Evolutionary conservation across 768 basidiomycete species (phyloP), one percentile per base, ranked within the genome.

Genomic region (Pholiota microspora): DNA sequence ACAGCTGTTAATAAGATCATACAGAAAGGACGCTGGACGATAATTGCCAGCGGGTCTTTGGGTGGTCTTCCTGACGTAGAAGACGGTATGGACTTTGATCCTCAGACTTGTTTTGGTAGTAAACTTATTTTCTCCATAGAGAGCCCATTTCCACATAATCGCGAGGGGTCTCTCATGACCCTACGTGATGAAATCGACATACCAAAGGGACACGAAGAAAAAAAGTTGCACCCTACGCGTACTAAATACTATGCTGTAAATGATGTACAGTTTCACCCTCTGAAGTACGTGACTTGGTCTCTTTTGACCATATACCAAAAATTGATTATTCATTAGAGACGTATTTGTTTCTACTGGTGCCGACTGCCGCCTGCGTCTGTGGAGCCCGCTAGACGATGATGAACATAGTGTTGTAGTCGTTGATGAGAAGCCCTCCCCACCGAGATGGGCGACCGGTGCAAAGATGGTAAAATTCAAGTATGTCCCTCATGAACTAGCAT

Each of bases 181-280:
- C 75, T 74, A 63, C 67, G 67, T 24, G 62, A 65, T 15, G 62
- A 64, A 28, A 53, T 58, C 21, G 36, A 56, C 5, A 54, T 65
- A 13, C 60, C 55, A 21, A 40, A 36, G 24, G 56, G 65, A 16
- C 56, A 59, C 32, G 59, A 60, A 28, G 15, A 31, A 2, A 47
- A 44, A 32, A 52, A 42, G 31, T 45, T 48, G 23, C 31, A 62
- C 34, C 55, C 55, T 47, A 56, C 53, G 31, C 53, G 55, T 7
- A 67, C 50, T 15, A 83, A 81, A 57, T 72, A 84, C 56, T 85
- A 83, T 55, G 71, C 79, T 0, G 75, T 87, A 0, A 76, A 78
- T 46, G 82, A 85, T 54, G 71, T 84, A 34, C 77, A 77, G 18
- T 81, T 84, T 53, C 77, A 82, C 61, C 81, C 83, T 1, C 60